Conservation (phyloP, 441 rosid species). For the Pelargonium myrrhifolium region DNA sequence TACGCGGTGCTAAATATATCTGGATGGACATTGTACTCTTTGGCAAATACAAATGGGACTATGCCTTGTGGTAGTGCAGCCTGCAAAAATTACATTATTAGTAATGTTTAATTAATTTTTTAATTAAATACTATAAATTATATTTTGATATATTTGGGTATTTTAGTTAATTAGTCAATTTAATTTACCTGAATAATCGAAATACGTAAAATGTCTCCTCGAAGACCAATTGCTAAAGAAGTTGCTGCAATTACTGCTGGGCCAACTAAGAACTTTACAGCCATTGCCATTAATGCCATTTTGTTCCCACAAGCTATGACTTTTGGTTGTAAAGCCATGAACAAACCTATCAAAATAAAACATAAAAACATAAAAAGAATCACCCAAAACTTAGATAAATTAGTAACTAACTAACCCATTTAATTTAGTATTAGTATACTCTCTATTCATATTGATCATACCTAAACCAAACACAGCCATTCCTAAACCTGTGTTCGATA, state of each 20-base stretch:
- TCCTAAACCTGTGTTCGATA: constrained; percentile 29
- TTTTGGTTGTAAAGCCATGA: constrained; percentile 36
- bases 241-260: constrained; percentile 29
- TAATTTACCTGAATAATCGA: constrained; percentile 13
- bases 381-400: no score
- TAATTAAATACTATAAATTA: not conserved
- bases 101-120: not conserved
- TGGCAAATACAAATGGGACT: constrained; percentile 28
- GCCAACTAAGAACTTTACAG: constrained; percentile 22
- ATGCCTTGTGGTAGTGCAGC: constrained; percentile 32
- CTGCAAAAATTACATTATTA: constrained; percentile 13
- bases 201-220: constrained; percentile 14
- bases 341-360: constrained; percentile 24
- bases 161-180: not conserved
- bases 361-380: not conserved
- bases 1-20: constrained; percentile 28
- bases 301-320: constrained; percentile 27
- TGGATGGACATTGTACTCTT: constrained; percentile 26
- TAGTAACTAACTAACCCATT: no score
- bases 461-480: constrained; percentile 34
- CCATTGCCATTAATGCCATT: constrained; percentile 19
- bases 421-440: no score
- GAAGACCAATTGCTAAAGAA: constrained; percentile 26
- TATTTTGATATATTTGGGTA: not conserved
- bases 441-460: not conserved